Percentiles rank a stretch among this genome's conserved stretches.
Evolutionary conservation across 139 green algal species (phyloP).

Genomic region (Micractinium sp.): DNA sequence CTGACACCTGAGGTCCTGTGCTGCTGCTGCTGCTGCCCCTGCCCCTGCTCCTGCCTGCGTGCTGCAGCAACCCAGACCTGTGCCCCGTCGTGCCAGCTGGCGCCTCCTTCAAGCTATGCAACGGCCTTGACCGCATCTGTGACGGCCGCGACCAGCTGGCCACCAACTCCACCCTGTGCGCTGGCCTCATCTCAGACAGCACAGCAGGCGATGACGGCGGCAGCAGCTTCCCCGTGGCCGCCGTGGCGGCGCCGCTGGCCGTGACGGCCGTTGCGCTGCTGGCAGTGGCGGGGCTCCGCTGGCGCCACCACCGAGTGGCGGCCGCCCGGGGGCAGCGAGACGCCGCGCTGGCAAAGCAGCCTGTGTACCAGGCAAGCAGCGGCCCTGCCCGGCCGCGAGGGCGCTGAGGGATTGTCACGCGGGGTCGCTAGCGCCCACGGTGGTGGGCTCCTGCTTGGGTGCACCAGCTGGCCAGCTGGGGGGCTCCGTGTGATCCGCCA

Average conservation of each 20-base stretch:
- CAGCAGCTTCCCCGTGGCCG: slow-evolving; percentile 6
- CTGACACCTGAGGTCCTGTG: too few relatives aligned
- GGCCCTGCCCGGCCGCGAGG: neutral
- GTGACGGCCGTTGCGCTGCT: neutral
- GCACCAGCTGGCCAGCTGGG: neutral
- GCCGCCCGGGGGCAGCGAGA: neutral
- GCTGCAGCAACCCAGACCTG: slow-evolving; percentile 25
- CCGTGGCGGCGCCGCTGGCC: neutral
- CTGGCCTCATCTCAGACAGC: neutral
- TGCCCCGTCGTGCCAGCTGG: slow-evolving; percentile 10
- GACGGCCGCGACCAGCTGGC: neutral
- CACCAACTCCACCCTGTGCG: neutral
- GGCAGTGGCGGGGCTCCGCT: neutral
- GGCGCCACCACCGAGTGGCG: neutral
- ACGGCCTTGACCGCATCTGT: neutral
- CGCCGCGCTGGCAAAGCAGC: neutral
- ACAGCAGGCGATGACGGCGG: neutral
- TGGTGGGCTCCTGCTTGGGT: neutral
- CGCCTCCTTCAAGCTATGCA: slow-evolving; percentile 14
- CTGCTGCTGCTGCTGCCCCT: too few relatives aligned
- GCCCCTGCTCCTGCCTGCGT: too few relatives aligned
- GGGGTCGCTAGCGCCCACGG: too few relatives aligned
- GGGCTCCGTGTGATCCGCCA: too few relatives aligned
- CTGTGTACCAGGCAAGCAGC: neutral
- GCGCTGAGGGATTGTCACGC: too few relatives aligned